Base-by-base conservation (phyloP, 1,139 yeast species). In the Arxiozyma heterogenica region DNA sequence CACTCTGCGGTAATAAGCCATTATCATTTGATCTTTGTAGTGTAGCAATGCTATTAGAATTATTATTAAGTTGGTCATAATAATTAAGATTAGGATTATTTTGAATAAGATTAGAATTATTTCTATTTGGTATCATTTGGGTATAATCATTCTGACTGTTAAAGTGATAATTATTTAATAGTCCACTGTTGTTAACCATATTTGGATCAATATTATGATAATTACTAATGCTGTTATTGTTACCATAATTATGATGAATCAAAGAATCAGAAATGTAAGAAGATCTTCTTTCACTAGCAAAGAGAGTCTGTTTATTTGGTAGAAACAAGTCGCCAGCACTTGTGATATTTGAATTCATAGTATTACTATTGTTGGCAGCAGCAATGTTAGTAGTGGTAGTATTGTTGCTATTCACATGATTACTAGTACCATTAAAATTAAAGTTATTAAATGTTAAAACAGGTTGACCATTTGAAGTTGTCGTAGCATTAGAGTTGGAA, bases 201-300 rank as follows among this genome's bases (percentile, higher is more conserved):
- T 42, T 42, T 38, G 34, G 17, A 34, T 43, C 30, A 27, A 27
- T 27, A 27, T 27, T 27, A 27, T 27, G 30, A 27, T 27, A 27
- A 27, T 27, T 27, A 27, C 30, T 8, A 5, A 7, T 41, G 18
- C n/a, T 17, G 18, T 41, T 46, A 34, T n/a, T 47, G n/a, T 34
- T n/a, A 3, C 18, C 41, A 22, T 44, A 38, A 49, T 60, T 61
- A 15, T 63, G 60, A 52, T 64, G 67, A 47, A 67, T 64, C 25
- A 64, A 54, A 6, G 68, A 58, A 50, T 67, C 71, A 1, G 70
- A 59, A 39, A 67, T 66, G 54, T 66, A 66, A 21, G 71, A 67
- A 4, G 71, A 65, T 52, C 71, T 61, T 51, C 69, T 59, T 25
- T 62, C 61, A 21, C 57, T 57, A 21, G 44, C 47, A 38, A 45